Evolutionary conservation across 768 basidiomycete species (phyloP).

Genomic region (Multifurca ochricompacta): DNA sequence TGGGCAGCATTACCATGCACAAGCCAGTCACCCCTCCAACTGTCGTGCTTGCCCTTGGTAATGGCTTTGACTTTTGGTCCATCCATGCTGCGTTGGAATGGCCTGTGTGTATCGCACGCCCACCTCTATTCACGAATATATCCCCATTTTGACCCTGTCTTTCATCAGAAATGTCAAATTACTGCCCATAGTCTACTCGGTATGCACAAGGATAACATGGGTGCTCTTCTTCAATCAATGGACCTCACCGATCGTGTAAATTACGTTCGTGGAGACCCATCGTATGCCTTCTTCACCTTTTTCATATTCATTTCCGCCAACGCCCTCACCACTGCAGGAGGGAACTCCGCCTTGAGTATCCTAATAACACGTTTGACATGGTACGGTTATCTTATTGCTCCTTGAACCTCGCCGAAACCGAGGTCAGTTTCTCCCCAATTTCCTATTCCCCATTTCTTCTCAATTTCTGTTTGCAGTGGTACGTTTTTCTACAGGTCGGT

Average conservation of each 20-base stretch:
- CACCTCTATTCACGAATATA: too few species aligned
- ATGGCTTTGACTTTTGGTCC: slow-evolving; percentile 64
- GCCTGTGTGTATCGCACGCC: slow-evolving; percentile 37
- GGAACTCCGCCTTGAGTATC: not conserved
- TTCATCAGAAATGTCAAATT: slow-evolving; percentile 6
- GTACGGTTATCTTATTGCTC: slow-evolving; percentile 18
- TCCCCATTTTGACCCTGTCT: not conserved
- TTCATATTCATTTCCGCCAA: not conserved
- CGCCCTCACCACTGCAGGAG: not conserved
- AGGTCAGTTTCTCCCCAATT: slow-evolving; percentile 3
- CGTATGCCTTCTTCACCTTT: not conserved
- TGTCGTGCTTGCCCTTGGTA: slow-evolving; percentile 59
- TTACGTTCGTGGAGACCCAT: slow-evolving; percentile 11
- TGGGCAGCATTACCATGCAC: slow-evolving; percentile 46
- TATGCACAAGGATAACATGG: slow-evolving; percentile 1
- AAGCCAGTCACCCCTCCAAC: slow-evolving; percentile 44
- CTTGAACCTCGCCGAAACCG: slow-evolving; percentile 17
- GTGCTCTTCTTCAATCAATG: not conserved
- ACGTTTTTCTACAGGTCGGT: slow-evolving; percentile 14
- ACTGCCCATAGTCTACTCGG: slow-evolving; percentile 11
- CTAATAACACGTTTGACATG: slow-evolving; percentile 16
- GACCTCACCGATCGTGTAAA: slow-evolving; percentile 6
- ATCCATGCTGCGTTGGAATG: slow-evolving; percentile 61
- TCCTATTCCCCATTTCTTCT: not conserved
- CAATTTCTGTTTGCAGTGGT: slow-evolving; percentile 12